Conservation (phyloP, 208 protist species). For the Trypanosoma lewisi region DNA sequence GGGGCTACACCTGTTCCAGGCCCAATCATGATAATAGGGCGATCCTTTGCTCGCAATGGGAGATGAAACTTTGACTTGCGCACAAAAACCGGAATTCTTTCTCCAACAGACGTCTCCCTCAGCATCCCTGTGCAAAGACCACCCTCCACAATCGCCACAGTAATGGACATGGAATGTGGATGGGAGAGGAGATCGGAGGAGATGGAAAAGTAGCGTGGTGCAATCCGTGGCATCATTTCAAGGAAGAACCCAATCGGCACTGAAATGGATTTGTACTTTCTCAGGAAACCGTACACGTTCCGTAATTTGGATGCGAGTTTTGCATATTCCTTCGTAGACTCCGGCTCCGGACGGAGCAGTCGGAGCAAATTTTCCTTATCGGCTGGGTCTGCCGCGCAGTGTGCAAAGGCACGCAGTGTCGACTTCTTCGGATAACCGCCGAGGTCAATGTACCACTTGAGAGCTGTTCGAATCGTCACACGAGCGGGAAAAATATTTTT, state of each 20-base stretch:
- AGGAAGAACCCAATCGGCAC: slow-evolving; percentile 84
- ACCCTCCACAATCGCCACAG: slow-evolving; percentile 87
- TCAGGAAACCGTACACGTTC: slow-evolving; percentile 77
- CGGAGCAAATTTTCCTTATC: slow-evolving; percentile 80
- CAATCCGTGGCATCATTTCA: slow-evolving; percentile 92
- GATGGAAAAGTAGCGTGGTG: slow-evolving; percentile 96
- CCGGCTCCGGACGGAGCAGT: slow-evolving; percentile 67
- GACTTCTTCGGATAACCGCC: slow-evolving; percentile 83
- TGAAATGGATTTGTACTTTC: slow-evolving; percentile 76
- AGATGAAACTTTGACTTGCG: slow-evolving; percentile 93
- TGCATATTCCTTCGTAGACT: slow-evolving; percentile 67
- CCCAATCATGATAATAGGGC: slow-evolving; percentile 93
- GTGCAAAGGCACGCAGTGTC: slow-evolving; percentile 86
- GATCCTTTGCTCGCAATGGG: slow-evolving; percentile 71
- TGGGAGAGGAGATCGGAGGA: slow-evolving; percentile 86
- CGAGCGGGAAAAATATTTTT: slow-evolving; percentile 88
- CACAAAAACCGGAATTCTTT: slow-evolving; percentile 88
- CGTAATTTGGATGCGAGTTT: slow-evolving; percentile 71
- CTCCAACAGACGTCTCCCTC: slow-evolving; percentile 40
- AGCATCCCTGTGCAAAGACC: slow-evolving; percentile 93
- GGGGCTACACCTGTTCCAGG: slow-evolving; percentile 95
- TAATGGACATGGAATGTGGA: slow-evolving; percentile 73
- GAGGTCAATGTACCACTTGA: slow-evolving; percentile 93
- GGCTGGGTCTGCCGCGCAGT: slow-evolving; percentile 66
- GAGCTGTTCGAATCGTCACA: slow-evolving; percentile 69